A percentile compares a stretch with the other conserved stretches of the same genome.
Evolutionary conservation across 2,329 filamentous ascomycete genomes (phyloP).

Genomic region (Waltergamsia citrina): DNA sequence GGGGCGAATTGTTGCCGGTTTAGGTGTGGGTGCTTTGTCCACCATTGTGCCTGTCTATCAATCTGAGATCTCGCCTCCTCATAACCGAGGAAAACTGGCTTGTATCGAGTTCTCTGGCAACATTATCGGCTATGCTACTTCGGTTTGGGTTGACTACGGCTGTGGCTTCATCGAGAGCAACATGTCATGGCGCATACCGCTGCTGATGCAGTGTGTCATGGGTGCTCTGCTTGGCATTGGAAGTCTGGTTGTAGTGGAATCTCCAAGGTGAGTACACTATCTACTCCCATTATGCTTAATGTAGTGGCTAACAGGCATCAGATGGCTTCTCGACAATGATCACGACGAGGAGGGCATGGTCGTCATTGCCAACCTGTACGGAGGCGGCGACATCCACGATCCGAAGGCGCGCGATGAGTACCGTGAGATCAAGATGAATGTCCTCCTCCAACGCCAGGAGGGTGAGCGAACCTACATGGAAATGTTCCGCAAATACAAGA

Average conservation of each 20-base stretch:
- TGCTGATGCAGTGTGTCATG: conserved; percentile 93
- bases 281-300: too few species aligned
- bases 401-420: conserved; percentile 90
- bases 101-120: conserved; percentile 99
- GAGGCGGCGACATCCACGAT: conserved; percentile 90
- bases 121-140: conserved; percentile 89
- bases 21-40: conserved; percentile 80
- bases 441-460: conserved; percentile 86
- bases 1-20: conserved; percentile 73
- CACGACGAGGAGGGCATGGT: conserved; percentile 97
- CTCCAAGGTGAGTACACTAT: conserved; percentile 61
- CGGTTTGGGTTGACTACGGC: conserved; percentile 98
- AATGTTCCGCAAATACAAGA: conserved; percentile 90
- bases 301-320: too few species aligned
- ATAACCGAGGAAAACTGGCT: conserved; percentile 89
- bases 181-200: conserved; percentile 81
- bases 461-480: conserved; percentile 85
- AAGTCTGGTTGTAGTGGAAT: conserved; percentile 91
- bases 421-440: conserved; percentile 97
- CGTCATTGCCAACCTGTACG: conserved; percentile 95
- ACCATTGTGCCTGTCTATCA: conserved; percentile 92
- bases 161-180: conserved; percentile 83
- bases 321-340: conserved; percentile 96
- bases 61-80: conserved; percentile 90
- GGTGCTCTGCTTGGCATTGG: conserved; percentile 75